Evolutionary conservation across 2,329 filamentous ascomycete genomes (phyloP).

Genomic region (Cladophialophora yegresii): DNA sequence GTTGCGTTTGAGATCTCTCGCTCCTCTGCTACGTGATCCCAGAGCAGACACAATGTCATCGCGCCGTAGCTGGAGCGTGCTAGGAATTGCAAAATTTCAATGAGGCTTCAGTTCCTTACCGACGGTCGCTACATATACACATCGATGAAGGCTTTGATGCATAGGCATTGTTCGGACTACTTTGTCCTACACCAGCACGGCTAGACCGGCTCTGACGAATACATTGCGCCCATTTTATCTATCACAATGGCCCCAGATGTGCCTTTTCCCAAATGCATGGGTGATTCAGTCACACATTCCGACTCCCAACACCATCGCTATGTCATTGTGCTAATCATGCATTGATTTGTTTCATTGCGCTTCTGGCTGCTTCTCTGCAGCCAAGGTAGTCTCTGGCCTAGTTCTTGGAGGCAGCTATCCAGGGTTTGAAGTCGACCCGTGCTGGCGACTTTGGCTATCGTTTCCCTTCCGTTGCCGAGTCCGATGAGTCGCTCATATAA

Average conservation of each 20-base stretch:
- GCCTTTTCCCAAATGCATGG: background rate
- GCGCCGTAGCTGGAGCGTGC: constrained; percentile 66
- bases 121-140: constrained; percentile 62
- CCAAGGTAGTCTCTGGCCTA: constrained; percentile 83
- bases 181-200: background rate
- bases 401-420: constrained; percentile 76
- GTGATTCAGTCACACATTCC: constrained; percentile 11
- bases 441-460: constrained; percentile 43
- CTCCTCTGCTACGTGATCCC: constrained; percentile 65
- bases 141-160: background rate
- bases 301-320: constrained; percentile 30
- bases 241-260: constrained; percentile 1
- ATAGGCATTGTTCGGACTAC: background rate
- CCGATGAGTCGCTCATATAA: constrained; percentile 21
- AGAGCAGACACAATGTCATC: constrained; percentile 52
- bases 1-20: constrained; percentile 48
- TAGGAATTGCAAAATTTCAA: constrained; percentile 51
- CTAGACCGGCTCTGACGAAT: background rate
- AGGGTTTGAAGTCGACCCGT: constrained; percentile 17
- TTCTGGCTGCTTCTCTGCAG: constrained; percentile 45
- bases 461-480: constrained; percentile 44
- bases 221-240: background rate
- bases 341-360: constrained; percentile 32
- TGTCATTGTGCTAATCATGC: constrained; percentile 26
- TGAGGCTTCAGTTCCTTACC: constrained; percentile 67